phyloP scores from a whole-genome alignment of 495 filamentous ascomycete species.

The Darksidea phi region DNA sequence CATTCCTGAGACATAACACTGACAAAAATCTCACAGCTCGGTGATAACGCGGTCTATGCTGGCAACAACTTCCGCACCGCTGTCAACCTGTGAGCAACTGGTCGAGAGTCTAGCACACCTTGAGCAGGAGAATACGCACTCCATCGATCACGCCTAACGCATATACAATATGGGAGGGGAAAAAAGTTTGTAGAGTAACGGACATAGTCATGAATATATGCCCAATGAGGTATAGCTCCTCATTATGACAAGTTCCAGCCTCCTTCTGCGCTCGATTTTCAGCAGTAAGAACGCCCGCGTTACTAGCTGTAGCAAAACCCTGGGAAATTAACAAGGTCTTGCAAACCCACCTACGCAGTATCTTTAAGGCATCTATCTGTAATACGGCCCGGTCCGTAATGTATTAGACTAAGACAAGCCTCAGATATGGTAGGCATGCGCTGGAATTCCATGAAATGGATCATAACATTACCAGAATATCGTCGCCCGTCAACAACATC shows the following conservation, averaged over 20 bases:
- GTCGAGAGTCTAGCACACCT: background rate
- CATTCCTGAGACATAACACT: background rate
- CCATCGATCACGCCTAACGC: no score
- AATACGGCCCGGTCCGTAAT: background rate
- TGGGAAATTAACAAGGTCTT: background rate
- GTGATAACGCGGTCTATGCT: slow-evolving; percentile 83
- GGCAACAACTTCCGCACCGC: slow-evolving; percentile 86
- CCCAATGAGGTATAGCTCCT: no score
- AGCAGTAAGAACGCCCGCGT: background rate
- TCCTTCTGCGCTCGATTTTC: background rate
- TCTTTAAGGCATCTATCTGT: background rate
- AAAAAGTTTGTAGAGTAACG: background rate
- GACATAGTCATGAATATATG: no score
- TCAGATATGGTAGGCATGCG: no score
- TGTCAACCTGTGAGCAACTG: slow-evolving; percentile 71
- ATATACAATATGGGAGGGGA: background rate
- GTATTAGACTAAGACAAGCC: no score
- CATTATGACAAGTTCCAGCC: no score
- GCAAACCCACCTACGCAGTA: background rate
- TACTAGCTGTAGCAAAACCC: background rate
- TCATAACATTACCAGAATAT: no score
- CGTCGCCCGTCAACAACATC: no score
- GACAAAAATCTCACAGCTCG: slow-evolving; percentile 54
- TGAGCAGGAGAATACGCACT: background rate
- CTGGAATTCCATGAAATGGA: no score